Conservation (phyloP, 1,139 yeast genomes). For the Kurtzmaniella quercitrusa region DNA sequence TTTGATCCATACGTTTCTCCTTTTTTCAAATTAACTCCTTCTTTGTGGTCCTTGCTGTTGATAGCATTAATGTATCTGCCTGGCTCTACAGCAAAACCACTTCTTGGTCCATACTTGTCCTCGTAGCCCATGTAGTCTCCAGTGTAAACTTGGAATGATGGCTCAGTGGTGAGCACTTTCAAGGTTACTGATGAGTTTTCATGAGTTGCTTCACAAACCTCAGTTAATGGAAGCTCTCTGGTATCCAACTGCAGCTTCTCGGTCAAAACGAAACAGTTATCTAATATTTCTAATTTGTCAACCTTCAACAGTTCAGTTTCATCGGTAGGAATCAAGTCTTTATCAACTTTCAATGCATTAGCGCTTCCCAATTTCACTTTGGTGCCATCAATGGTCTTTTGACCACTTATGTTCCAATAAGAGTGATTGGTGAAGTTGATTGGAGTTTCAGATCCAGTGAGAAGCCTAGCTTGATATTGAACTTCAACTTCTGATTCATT, state of each 20-base stretch:
- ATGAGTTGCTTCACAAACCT: conserved; percentile 44
- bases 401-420: conserved; percentile 44
- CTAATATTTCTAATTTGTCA: conserved; percentile 36
- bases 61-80: conserved; percentile 58
- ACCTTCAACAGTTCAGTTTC: conserved; percentile 24
- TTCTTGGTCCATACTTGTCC: conserved; percentile 37
- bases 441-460: conserved; percentile 41
- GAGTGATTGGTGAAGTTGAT: conserved; percentile 63
- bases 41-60: conserved; percentile 43
- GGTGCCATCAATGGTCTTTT: conserved; percentile 30
- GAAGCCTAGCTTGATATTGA: conserved; percentile 46
- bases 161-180: conserved; percentile 55
- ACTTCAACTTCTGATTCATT: conserved; percentile 26
- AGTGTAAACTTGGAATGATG: conserved; percentile 65
- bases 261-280: conserved; percentile 48
- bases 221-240: conserved; percentile 29
- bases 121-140: conserved; percentile 47
- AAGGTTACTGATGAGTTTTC: conserved; percentile 43
- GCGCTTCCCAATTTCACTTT: conserved; percentile 24
- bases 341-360: conserved; percentile 35
- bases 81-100: conserved; percentile 65
- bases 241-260: conserved; percentile 38
- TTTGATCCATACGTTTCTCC: conserved; percentile 55
- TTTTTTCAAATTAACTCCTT: conserved; percentile 48
- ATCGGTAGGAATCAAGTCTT: conserved; percentile 49